These are phyloP conservation scores for Vickermania spadyakhi DNA, from an alignment of 208 protist species.

Conservation along the genomic window DNA sequence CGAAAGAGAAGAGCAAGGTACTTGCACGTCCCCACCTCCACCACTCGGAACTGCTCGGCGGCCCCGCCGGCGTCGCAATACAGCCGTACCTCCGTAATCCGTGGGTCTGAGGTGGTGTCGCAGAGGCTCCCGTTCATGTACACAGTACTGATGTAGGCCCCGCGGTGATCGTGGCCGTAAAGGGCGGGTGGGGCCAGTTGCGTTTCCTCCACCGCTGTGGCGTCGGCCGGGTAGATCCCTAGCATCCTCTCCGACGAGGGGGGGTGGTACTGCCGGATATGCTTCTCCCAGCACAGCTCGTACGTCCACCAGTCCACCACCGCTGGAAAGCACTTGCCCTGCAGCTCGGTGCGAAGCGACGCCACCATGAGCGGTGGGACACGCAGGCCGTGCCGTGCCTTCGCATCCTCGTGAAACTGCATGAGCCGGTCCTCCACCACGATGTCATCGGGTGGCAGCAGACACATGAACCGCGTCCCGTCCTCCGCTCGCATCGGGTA, in stretches of 20 bases:
- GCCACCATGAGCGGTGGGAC: background rate
- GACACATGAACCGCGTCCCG: conserved; percentile 26
- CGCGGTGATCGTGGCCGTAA: conserved; percentile 9
- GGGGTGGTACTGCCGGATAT: background rate
- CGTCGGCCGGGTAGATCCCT: background rate
- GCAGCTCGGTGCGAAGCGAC: background rate
- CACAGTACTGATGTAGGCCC: conserved; percentile 16
- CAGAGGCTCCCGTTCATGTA: conserved; percentile 17
- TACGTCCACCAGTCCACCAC: background rate
- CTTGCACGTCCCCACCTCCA: conserved; percentile 24
- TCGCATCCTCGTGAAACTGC: background rate
- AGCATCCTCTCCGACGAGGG: background rate
- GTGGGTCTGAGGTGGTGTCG: conserved; percentile 5
- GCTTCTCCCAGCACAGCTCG: background rate
- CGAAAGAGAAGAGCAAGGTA: conserved; percentile 25
- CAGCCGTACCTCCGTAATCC: conserved; percentile 5
- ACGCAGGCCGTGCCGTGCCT: background rate
- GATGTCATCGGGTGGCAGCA: conserved; percentile 10
- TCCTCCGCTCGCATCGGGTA: conserved; percentile 35
- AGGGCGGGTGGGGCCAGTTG: conserved; percentile 3
- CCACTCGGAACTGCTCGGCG: conserved; percentile 3
- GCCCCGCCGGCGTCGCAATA: conserved; percentile 1
- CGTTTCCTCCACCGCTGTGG: background rate
- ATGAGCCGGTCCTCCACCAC: background rate
- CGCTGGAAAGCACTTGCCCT: background rate